Evolutionary conservation across 2,329 filamentous ascomycete species (phyloP), one percentile per base, ranked within the genome.

Genomic region (Penicillium sp.): DNA sequence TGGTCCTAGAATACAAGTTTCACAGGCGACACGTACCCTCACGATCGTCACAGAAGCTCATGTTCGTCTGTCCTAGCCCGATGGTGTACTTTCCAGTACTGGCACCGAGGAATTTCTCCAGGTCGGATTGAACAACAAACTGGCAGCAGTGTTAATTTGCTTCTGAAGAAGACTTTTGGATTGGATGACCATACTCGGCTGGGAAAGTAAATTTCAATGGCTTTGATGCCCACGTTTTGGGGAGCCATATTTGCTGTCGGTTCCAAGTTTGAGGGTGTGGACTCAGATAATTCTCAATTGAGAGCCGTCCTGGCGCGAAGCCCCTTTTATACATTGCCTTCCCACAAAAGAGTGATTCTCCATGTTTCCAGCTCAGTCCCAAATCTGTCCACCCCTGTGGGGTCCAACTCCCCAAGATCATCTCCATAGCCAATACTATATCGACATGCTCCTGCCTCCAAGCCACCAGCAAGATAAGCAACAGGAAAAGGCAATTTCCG

Each of bases 171-270:
- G 8, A 36, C 10, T 3, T 36, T 6, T 16, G 8, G 8, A 18
- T 9, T 36, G 18, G 16, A n/a, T 18, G n/a, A 16, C 6, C 33
- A 36, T 36, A 18, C 89, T 85, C 92, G 89, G 74, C 82, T 88
- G 61, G 89, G 89, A 71, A 90, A 89, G 76, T 94, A 94, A 70
- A 94, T 84, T 74, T 93, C 89, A 76, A 94, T 89, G 86, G 88
- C 89, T 81, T 93, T 93, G 73, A 94, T 91, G 82, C 89, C 89
- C 75, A 94, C 87, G 78, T 93, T 93, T 75, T 91, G 85, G 61
- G 89, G 88, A 76, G 33, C 2, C 33, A 36, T 36, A n/a, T 36
- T 8, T 29, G 28, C 28, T 36, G 33, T n/a, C 6, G 33, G 7
- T 16, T 29, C 7, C 8, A 9, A 9, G 33, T n/a, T 16, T 18